phyloP scores from a whole-genome alignment of 2,329 filamentous ascomycete species.

The Colletotrichum destructivum region DNA sequence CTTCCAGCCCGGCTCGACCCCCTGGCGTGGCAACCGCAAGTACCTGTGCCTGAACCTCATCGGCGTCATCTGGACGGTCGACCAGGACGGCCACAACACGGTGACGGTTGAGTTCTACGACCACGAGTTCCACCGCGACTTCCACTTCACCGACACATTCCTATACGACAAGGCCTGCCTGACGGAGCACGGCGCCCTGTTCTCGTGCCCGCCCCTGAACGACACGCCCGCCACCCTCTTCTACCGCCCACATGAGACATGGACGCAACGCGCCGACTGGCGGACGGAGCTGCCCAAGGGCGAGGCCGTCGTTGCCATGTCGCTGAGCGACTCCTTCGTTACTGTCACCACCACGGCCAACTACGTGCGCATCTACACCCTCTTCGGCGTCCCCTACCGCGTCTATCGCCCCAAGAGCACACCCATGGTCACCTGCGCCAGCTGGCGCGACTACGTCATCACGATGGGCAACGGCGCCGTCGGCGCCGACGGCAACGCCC shows the following conservation, averaged over 20 bases:
- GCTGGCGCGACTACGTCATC: slow-evolving; percentile 96
- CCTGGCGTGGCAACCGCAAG: slow-evolving; percentile 94
- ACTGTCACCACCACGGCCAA: slow-evolving; percentile 89
- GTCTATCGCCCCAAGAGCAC: slow-evolving; percentile 93
- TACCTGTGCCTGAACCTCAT: slow-evolving; percentile 95
- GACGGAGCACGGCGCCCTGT: slow-evolving; percentile 86
- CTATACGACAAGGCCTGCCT: slow-evolving; percentile 97
- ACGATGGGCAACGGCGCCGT: slow-evolving; percentile 95
- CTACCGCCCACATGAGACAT: slow-evolving; percentile 96
- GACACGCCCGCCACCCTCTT: slow-evolving; percentile 85
- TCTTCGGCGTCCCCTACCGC: slow-evolving; percentile 90
- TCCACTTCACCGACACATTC: slow-evolving; percentile 97
- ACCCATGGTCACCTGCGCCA: slow-evolving; percentile 92
- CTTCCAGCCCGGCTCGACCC: slow-evolving; percentile 95
- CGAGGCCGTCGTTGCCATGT: slow-evolving; percentile 90
- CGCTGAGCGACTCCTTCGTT: slow-evolving; percentile 90
- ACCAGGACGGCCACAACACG: slow-evolving; percentile 93
- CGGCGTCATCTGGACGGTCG: slow-evolving; percentile 96
- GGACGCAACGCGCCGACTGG: slow-evolving; percentile 94
- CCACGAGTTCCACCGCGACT: slow-evolving; percentile 90
- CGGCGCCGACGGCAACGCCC: slow-evolving; percentile 81
- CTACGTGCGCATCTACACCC: slow-evolving; percentile 92
- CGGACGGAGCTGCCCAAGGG: slow-evolving; percentile 87
- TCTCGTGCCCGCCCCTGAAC: slow-evolving; percentile 78
- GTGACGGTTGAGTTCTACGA: slow-evolving; percentile 99